Evolutionary conservation across 164 flowering plant genomes (phyloP), one percentile per base, ranked within the genome.

Genomic region (Euptelea pleiosperma): DNA sequence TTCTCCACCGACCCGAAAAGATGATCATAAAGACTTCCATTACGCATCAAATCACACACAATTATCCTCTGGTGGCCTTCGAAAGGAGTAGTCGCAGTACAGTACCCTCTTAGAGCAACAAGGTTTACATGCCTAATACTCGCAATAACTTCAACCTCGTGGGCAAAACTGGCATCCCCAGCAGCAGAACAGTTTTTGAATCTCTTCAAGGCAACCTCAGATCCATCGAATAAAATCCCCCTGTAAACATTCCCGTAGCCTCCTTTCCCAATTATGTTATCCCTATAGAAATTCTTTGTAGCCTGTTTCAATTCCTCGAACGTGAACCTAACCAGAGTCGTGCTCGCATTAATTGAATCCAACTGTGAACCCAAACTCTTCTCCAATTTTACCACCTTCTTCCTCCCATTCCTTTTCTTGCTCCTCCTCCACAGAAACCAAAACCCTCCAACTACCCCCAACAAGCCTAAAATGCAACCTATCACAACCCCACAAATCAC

Each of bases 51-150:
- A 70, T 88, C 92, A 57, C 83, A 83, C 29, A 85, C 84, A 29
- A 86, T 83, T n/a, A 88, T 78, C 79, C 92, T 75, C 75, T 84
- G 88, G 58, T 79, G 85, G 18, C 90, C 92, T 67, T 82, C 89
- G 0, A 65, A 63, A 2, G 62, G 62, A 10, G 42, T 24, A 5
- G 73, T 57, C 4, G 70, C 64, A 9, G 52, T 68, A 24, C 76
- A 71, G 34, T 73, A 77, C 28, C 78, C 78, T 45, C 70, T 74
- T 31, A 74, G 31, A 49, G 68, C 70, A 6, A 77, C 69, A 58
- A 77, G 74, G 60, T 77, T 77, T 2, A 65, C 68, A 61, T 77
- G 81, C 46, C 60, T 49, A 15, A 77, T 61, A 46, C 80, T 77
- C 1, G 81, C 73, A 52, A 77, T 77, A 9, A 74, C 66, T 54